phyloP scores from a whole-genome alignment of 2,329 filamentous ascomycete genomes.

The Talaromyces atroroseus region DNA sequence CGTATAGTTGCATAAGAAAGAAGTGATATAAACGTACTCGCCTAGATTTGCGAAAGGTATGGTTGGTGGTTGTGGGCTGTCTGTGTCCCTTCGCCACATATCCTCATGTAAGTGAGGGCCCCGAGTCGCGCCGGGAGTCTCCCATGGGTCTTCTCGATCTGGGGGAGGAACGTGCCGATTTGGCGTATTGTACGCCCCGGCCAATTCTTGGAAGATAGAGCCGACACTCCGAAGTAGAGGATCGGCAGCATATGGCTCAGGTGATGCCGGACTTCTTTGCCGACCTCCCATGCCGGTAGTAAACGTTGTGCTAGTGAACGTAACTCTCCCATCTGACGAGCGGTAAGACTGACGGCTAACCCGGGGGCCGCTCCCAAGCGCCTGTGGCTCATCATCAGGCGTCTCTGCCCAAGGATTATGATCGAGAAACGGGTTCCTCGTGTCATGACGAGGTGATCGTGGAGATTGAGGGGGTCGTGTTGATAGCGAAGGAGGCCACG shows the following conservation, averaged over 20 bases:
- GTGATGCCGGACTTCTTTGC: slow-evolving; percentile 15
- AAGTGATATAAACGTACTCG: slow-evolving; percentile 36
- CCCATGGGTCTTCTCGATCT: slow-evolving; percentile 11
- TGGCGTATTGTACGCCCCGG: slow-evolving; percentile 28
- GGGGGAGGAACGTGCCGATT: slow-evolving; percentile 1
- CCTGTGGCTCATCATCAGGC: slow-evolving; percentile 42
- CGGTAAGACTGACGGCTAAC: slow-evolving; percentile 36
- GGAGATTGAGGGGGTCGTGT: slow-evolving; percentile 19
- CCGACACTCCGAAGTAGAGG: slow-evolving; percentile 35
- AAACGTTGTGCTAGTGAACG: slow-evolving; percentile 31
- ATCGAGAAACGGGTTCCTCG: slow-evolving; percentile 32
- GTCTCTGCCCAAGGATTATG: slow-evolving; percentile 46
- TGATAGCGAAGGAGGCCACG: background rate
- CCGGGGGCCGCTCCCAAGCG: slow-evolving; percentile 18
- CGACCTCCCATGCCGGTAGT: slow-evolving; percentile 19
- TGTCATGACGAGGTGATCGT: slow-evolving; percentile 21
- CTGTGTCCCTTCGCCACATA: slow-evolving; percentile 48
- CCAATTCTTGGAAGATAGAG: slow-evolving; percentile 43
- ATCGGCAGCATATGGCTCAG: slow-evolving; percentile 18
- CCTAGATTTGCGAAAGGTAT: slow-evolving; percentile 44
- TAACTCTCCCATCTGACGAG: slow-evolving; percentile 44
- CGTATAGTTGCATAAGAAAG: background rate
- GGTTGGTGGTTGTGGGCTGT: slow-evolving; percentile 44
- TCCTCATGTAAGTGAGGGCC: slow-evolving; percentile 21
- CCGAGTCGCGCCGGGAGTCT: slow-evolving; percentile 7